Conservation (phyloP, 495 filamentous ascomycete species). For the Penicillium malachiteum region DNA sequence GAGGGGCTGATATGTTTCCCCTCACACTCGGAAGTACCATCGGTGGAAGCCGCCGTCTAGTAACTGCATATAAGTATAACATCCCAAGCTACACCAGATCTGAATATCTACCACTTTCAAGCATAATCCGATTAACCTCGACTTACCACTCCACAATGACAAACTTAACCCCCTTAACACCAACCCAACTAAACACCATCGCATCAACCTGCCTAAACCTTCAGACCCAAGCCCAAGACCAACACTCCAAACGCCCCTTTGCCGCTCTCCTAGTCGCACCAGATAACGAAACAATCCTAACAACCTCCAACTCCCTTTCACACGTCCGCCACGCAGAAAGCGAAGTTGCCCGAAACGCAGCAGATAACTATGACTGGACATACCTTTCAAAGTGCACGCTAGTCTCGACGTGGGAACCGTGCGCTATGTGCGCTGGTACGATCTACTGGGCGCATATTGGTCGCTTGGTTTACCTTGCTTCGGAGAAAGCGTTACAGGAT, state of each 20-base stretch:
- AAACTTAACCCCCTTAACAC: slow-evolving; percentile 10
- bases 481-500: slow-evolving; percentile 44
- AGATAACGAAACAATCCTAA: slow-evolving; percentile 48
- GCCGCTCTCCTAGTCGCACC: slow-evolving; percentile 47
- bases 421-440: slow-evolving; percentile 52
- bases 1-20: not conserved
- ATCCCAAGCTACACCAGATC: not conserved
- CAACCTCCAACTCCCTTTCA: slow-evolving; percentile 50
- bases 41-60: slow-evolving; percentile 22
- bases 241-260: slow-evolving; percentile 49
- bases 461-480: slow-evolving; percentile 51
- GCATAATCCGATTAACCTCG: too few species aligned
- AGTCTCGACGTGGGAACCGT: slow-evolving; percentile 57
- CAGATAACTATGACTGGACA: slow-evolving; percentile 47
- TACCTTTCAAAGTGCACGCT: slow-evolving; percentile 51
- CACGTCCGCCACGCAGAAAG: slow-evolving; percentile 57
- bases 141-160: not conserved
- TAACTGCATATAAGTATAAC: not conserved
- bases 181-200: slow-evolving; percentile 32
- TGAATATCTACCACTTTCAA: not conserved
- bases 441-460: slow-evolving; percentile 58
- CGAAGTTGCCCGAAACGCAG: slow-evolving; percentile 50
- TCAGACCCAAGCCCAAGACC: slow-evolving; percentile 38
- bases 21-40: not conserved
- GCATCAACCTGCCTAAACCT: slow-evolving; percentile 39